Evolutionary conservation across 805 yeast species (phyloP), one percentile per base, ranked within the genome.

Genomic region (Zygoascus flipseniorum): DNA sequence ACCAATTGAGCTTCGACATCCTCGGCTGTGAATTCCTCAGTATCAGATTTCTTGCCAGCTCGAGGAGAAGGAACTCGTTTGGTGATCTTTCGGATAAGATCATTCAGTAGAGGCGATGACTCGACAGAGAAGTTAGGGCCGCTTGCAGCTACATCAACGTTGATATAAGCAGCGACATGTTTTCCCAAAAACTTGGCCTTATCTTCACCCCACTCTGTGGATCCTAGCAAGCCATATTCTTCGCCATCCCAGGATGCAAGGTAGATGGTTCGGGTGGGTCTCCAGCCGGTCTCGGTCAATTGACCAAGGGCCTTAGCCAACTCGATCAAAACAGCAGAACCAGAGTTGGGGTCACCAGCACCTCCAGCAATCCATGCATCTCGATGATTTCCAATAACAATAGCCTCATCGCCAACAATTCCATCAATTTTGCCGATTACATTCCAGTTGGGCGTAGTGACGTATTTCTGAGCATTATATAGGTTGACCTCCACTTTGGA

Each of bases 181-280:
- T 70, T 72, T 47, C 73, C 70, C 37, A 86, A 66, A 31, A 62
- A 62, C 26, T 71, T 63, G 1, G 74, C 75, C 52, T 78, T 72
- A 52, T 79, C 80, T 65, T 86, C 92, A 5, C 83, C 89, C 71
- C 76, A 85, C 61, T 87, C 93, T 0, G 93, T 83, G 0, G 89
- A 81, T 0, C 96, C 96, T 31, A 87, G 58, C 52, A 81, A 69
- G 0, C 86, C 92, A 57, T 78, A 78, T 62, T 83, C 88, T 58
- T 82, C 89, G 37, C 87, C 95, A 67, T 88, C 95, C 89, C 89
- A 88, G 31, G 86, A 81, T 0, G 84, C 83, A 47, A 88, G 72
- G 52, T 79, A 74, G 23, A 88, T 82, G 0, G 89, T 79, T 61
- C 93, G 72, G 50, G 78, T 65, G 10, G 95, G 95, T 61, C 76